Base-by-base conservation (phyloP, 257 asterid genomes). In the Salvia miltiorrhiza region DNA sequence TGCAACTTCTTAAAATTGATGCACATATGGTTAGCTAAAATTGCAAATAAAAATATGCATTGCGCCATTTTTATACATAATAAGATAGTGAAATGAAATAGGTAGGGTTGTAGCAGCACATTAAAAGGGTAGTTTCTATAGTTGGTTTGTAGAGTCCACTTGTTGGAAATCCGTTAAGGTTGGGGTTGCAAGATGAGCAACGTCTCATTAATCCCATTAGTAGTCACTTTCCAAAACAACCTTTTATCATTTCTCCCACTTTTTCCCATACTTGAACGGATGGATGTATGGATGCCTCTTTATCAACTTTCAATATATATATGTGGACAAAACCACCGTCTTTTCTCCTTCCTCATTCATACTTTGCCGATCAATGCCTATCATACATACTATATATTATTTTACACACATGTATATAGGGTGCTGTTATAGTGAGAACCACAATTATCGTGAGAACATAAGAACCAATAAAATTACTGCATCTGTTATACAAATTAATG, bases 241-340 rank as follows among this genome's bases (percentile, higher is more conserved):
- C 72, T 73, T 75, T 66, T 54, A 62, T 72, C 76, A 79, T 72
- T 59, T 75, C 67, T 70, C 84, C 71, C 67, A 73, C 85, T 81
- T 88, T 84, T 79, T 65, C 88, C 93, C 96, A 86, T 85, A 75
- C 87, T 77, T 76, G 72, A 76, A 57, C 77, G 82, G 78, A 79
- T 66, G 75, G 63, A 71, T 54, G 76, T 78, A 63, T 69, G 58
- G 58, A 37, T 37, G 12, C 43, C 43, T 37, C 43, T 37, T 37
- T 33, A 20, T 78, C 77, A 76, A 68, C 69, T 76, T 61, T 68
- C 11, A 33, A 72, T 53, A 63, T 30, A 30, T 30, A 30, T 37
- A 37, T 37, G 3, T 73, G 63, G 68, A 77, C 80, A 79, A 32
- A 74, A 40, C 73, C 76, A 73, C 73, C 78, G 62, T 49, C 77